phyloP scores from a whole-genome alignment of 768 basidiomycete species.

The Phylloporus arenicola region DNA sequence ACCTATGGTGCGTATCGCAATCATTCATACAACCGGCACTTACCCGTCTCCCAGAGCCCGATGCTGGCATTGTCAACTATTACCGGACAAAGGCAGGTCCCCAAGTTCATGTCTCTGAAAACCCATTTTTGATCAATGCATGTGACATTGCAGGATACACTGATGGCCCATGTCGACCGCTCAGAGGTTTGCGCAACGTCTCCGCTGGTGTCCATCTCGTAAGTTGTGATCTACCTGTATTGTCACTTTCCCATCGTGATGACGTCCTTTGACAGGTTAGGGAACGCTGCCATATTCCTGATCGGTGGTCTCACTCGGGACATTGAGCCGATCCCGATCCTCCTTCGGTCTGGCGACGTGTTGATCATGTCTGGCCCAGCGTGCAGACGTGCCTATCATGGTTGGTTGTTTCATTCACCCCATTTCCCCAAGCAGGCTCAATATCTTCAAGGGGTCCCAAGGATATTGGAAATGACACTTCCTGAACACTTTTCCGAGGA shows the following conservation, averaged over 20 bases:
- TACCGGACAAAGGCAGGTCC: constrained; percentile 66
- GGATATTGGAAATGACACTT: constrained; percentile 77
- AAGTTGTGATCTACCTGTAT: constrained; percentile 23
- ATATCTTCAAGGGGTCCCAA: constrained; percentile 61
- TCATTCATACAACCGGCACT: constrained; percentile 5
- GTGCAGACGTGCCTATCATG: constrained; percentile 88
- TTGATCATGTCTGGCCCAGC: constrained; percentile 88
- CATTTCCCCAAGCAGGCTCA: neutral
- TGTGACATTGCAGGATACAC: constrained; percentile 52
- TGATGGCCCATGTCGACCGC: constrained; percentile 97
- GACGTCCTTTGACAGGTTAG: constrained; percentile 50
- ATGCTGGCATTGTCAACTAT: constrained; percentile 96
- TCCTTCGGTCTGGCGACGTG: constrained; percentile 87
- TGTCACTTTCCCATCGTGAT: neutral
- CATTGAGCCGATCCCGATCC: constrained; percentile 67
- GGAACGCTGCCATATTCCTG: constrained; percentile 85
- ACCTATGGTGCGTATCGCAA: constrained; percentile 60
- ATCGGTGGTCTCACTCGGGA: constrained; percentile 82
- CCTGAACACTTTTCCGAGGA: constrained; percentile 53
- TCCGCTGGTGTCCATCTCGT: constrained; percentile 94
- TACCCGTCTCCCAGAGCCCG: constrained; percentile 56
- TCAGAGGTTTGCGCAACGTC: constrained; percentile 91
- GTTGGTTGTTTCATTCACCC: constrained; percentile 37
- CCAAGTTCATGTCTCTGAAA: neutral
- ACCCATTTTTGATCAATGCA: neutral